Base-by-base conservation (phyloP, 148 eudicot genomes). In the Cornus suecica region DNA sequence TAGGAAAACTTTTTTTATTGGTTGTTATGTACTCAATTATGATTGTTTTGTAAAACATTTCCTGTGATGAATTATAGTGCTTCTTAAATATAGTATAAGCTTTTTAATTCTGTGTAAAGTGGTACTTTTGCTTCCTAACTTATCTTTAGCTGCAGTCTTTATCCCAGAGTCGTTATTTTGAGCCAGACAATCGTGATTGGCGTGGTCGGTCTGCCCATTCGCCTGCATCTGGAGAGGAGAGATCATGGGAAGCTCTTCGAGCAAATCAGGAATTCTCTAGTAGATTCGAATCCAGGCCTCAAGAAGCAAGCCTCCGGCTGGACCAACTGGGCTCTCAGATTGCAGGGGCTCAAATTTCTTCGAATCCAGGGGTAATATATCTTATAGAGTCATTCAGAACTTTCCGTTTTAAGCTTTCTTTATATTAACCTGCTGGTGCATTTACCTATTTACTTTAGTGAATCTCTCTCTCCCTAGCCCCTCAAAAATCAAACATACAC, bases 131-230 rank as follows among this genome's bases (percentile, higher is more conserved):
- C 62, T 58, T 58, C 24, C 8, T 48, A 48, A 48, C 54, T 13
- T 48, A 2, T 48, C 25, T 58, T 58, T 75, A 92, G 88, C 73
- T 76, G 64, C 79, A 81, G 60, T 76, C 51, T 80, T 90, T 87
- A 71, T 65, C 89, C 20, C 87, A 80, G 84, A 74, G 34, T 72
- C 93, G 93, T 63, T 89, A 92, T 74, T 69, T 94, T 65, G 97
- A 92, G 73, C 89, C 89, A 54, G 94, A 90, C 80, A 85, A 74
- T 73, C 91, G 97, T 69, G 93, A 90, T 80, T 92, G 97, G 97
- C 97, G 93, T 74, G 87, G 79, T 52, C 87, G 94, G 28, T 68
- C 94, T 78, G 73, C 87, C 8, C 94, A 76, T 66, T 63, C 74
- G 23, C 23, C 89, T 52, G 52, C 84, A 20, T 81, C 90, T 45